Evolutionary conservation across 202 grass and related monocot genomes (phyloP), one percentile per base, ranked within the genome.

Genomic region (Musa balbisiana): DNA sequence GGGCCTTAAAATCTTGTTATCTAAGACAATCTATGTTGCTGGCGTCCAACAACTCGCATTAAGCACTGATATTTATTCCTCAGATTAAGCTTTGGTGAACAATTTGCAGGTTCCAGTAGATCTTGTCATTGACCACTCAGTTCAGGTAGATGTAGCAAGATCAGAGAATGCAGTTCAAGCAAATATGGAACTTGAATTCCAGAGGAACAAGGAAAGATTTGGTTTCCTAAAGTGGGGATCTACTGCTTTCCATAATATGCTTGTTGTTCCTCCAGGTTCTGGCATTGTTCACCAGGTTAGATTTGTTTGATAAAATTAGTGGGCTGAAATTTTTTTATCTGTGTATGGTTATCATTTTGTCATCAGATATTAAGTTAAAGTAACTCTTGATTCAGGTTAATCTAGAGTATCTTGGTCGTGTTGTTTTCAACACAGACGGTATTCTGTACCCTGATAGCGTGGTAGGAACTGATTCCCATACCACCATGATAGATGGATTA

Each of bases 401-500:
- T 86, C 83, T 97, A 75, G 94, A 97, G 77, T 97, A 97, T 86
- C 90, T 97, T 80, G 88, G 90, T 16, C 82, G 90, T 78, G 94
- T 97, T 76, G 90, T 97, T 82, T 97, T 97, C 88, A 91, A 91
- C 84, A 89, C 79, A 52, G 75, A 89, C 70, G 88, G 88, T 64
- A 51, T 93, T 52, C 67, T 97, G 13, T 97, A 97, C 55, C 94
- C 86, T 60, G 94, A 97, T 68, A 97, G 94, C 2, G 94, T 97
- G 84, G 94, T 97, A 76, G 94, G 94, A 51, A 97, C 90, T 77
- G 90, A 97, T 82, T 97, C 93, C 27, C 93, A 97, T 73, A 97
- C 93, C 64, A 97, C 93, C 72, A 97, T 97, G 94, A 97, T 97
- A 87, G 90, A 97, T 89, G 90, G 94, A 80, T 81, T 97, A 73